These are phyloP conservation scores for Sphaerulina populicola DNA, from an alignment of 2,329 filamentous ascomycete genomes.

Conservation along the genomic window DNA sequence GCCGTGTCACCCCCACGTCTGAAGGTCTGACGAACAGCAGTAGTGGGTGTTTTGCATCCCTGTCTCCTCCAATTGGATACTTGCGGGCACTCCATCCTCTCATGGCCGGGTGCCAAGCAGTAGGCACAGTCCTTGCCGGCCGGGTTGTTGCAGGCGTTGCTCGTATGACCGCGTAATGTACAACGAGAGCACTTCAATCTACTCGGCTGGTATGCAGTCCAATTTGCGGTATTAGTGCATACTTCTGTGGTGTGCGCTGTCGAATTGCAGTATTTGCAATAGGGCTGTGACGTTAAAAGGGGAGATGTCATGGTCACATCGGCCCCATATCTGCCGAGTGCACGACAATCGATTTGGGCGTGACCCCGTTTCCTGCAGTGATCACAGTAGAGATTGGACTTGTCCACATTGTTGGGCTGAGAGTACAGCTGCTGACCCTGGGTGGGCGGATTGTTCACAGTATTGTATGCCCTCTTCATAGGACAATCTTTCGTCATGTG, in stretches of 20 bases:
- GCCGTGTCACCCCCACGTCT: neutral
- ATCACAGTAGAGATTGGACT: too few species aligned
- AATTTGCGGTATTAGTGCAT: neutral
- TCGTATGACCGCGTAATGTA: slow-evolving; percentile 8
- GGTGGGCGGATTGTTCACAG: too few species aligned
- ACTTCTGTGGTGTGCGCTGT: slow-evolving; percentile 2
- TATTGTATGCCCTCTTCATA: too few species aligned
- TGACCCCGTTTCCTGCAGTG: too few species aligned
- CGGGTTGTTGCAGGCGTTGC: slow-evolving; percentile 10
- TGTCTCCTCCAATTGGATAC: neutral
- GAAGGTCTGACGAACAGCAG: neutral
- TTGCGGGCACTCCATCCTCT: neutral
- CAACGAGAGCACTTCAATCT: slow-evolving; percentile 8
- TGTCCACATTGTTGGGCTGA: too few species aligned
- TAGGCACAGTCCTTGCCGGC: slow-evolving; percentile 2
- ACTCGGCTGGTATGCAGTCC: neutral
- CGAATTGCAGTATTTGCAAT: slow-evolving; percentile 10
- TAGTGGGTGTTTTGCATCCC: neutral
- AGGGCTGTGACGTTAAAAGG: neutral
- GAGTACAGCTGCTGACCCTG: too few species aligned
- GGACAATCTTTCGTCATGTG: too few species aligned
- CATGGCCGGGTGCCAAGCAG: slow-evolving; percentile 4
- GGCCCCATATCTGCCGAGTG: neutral
- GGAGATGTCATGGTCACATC: neutral
- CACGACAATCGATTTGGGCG: too few species aligned